Evolutionary conservation across 805 yeast species (phyloP), one percentile per base, ranked within the genome.

Genomic region (Cyberlindnera mrakii): DNA sequence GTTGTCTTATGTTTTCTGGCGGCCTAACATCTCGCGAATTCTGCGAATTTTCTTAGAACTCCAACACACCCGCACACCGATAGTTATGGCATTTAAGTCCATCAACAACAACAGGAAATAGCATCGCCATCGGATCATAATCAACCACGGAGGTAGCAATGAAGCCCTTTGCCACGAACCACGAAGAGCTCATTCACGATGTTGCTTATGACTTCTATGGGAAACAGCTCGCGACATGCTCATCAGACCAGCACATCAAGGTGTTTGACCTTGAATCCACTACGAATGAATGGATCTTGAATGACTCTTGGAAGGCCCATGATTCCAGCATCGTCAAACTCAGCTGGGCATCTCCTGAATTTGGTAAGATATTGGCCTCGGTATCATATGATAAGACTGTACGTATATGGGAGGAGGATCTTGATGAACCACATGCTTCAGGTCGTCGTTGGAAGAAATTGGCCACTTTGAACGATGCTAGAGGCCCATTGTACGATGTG

Each of bases 271-370:
- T 84, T 30, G 85, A 82, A 52, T 64, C 79, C 14, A 66, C 73
- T 23, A 72, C 82, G 1, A 77, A 75, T n/a, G 73, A 79, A 16
- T 93, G 98, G 98, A 76, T 77, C 16, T 65, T 86, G 43, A 81
- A 82, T 55, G 97, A 91, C 63, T 80, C 85, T 38, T 93, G 96
- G 95, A 85, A 85, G 52, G 98, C 98, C 0, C 99, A 93, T 59
- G 96, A 93, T 54, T 80, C 95, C 7, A 77, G 89, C 45, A 77
- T 93, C 20, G 85, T 88, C 17, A 78, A 83, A 52, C 71, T 93
- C 9, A 79, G 80, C 37, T 93, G 96, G 95, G 96, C 98, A 1
- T 84, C 87, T 40, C 99, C 99, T 2, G 95, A 91, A 62, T 89
- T 80, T 63, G 95, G 96, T 8, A 86, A 86, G 57, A 68, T 93